Percentiles rank a stretch among this genome's conserved stretches.
These are phyloP conservation scores for Agaricus subrufescens DNA, from an alignment of 768 basidiomycete genomes.

Conservation along the genomic window DNA sequence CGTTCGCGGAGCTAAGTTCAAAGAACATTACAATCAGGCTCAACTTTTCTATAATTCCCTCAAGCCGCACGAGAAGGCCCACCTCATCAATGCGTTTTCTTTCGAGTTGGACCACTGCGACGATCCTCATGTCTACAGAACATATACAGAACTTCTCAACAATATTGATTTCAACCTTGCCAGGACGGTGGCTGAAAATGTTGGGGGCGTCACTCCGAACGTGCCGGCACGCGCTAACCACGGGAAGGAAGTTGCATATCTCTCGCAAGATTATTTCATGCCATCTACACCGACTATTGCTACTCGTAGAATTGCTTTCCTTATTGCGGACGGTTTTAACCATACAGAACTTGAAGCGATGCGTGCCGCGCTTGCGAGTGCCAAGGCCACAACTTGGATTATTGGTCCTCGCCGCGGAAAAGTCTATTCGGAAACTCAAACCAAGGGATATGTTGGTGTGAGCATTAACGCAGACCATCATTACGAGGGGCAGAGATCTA, in stretches of 20 bases:
- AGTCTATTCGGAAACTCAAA: slow-evolving; percentile 28
- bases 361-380: slow-evolving; percentile 44
- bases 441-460: slow-evolving; percentile 16
- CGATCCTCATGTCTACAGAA: slow-evolving; percentile 64
- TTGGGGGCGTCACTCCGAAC: slow-evolving; percentile 58
- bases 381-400: slow-evolving; percentile 55
- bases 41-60: slow-evolving; percentile 86
- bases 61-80: slow-evolving; percentile 56
- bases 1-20: slow-evolving; percentile 65
- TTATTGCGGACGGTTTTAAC: slow-evolving; percentile 75
- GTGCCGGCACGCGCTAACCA: slow-evolving; percentile 48
- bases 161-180: slow-evolving; percentile 75
- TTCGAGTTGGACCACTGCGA: slow-evolving; percentile 88
- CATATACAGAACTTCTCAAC: slow-evolving; percentile 63
- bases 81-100: slow-evolving; percentile 63
- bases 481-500: slow-evolving; percentile 76
- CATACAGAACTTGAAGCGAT: slow-evolving; percentile 52
- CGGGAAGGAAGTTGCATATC: slow-evolving; percentile 45
- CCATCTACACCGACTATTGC: slow-evolving; percentile 56
- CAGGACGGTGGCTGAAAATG: slow-evolving; percentile 56
- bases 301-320: slow-evolving; percentile 70
- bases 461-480: slow-evolving; percentile 60
- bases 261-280: slow-evolving; percentile 56
- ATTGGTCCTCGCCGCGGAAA: slow-evolving; percentile 65
- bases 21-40: slow-evolving; percentile 73